Percentiles rank a stretch among this genome's conserved stretches.
These are phyloP conservation scores for Debaryomyces fabryi DNA, from an alignment of 1,139 yeast species.

Conservation along the genomic window DNA sequence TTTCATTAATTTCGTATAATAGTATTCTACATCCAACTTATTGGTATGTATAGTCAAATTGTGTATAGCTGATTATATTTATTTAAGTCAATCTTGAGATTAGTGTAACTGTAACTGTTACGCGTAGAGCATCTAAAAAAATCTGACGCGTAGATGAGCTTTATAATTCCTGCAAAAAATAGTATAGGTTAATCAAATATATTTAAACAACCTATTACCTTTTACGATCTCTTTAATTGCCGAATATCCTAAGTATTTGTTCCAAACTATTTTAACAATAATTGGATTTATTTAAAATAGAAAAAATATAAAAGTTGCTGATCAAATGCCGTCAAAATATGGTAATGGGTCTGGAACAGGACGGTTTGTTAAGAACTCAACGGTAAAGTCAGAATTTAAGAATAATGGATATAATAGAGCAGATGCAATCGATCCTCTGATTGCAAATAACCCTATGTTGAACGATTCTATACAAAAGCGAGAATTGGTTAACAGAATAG, in stretches of 20 bases:
- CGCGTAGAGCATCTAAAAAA: not conserved
- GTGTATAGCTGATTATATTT: not conserved
- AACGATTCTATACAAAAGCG: constrained; percentile 40
- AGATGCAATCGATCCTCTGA: constrained; percentile 1
- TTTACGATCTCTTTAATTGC: not conserved
- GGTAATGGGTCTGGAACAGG: constrained; percentile 57
- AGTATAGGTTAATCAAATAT: not conserved
- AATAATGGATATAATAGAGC: constrained; percentile 3
- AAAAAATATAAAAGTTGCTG: not conserved
- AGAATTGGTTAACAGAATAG: constrained; percentile 56
- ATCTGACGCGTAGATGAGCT: constrained; percentile 3
- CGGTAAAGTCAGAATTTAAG: constrained; percentile 21
- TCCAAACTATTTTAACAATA: not conserved
- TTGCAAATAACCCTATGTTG: constrained; percentile 38
- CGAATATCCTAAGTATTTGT: not conserved
- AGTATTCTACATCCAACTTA: not conserved
- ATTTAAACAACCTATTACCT: not conserved
- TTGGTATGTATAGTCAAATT: not conserved
- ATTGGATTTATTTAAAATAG: not conserved
- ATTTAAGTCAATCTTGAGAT: not conserved
- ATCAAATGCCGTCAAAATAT: constrained; percentile 6
- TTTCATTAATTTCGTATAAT: not conserved
- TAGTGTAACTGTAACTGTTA: not conserved
- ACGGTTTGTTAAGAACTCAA: constrained; percentile 51
- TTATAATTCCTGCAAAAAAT: not conserved